Base-by-base conservation (phyloP, 2,329 filamentous ascomycete species). In the Paraphoma chrysanthemicola region DNA sequence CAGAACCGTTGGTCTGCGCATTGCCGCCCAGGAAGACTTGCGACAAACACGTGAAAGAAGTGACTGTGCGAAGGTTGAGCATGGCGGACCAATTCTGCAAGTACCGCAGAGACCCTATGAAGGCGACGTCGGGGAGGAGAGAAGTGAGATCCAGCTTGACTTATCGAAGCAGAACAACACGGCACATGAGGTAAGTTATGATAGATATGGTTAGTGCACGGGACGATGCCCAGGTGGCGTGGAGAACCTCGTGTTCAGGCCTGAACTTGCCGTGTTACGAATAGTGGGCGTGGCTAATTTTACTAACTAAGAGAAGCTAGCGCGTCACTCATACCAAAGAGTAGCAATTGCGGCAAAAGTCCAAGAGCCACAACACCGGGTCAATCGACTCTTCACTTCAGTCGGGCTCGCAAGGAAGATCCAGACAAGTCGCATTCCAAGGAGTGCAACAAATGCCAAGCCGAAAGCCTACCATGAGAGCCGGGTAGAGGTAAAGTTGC, bases 1-100 rank as follows among this genome's bases (percentile, higher is more conserved):
- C 49, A 23, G 54, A 58, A 33, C 44, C 43, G 44, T 55, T 56
- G 52, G 46, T 48, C 11, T 61, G 52, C 43, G 58, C 55, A 55
- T 54, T 51, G 46, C 48, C 39, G 31, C 55, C 52, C 14, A 47
- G 44, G 18, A 58, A 51, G 30, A 53, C 16, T 52, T 58, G 58
- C 33, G 54, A 12, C 28, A 61, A 16, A 48, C 48, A 58, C 36
- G 56, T 49, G 30, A 53, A 31, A 47, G 53, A 53, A 48, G 53
- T 48, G 18, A 59, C 45, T 28, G 31, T 59, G 48, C 56, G 51
- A 53, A 56, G 48, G 45, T 57, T 54, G 39, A 59, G 14, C 56
- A 57, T 62, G 36, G 47, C 53, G 50, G 50, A 30, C 36, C 29
- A 38, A 53, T 36, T 10, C 14, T 36, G 33, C 33, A 36, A 10